A percentile compares a stretch with the other conserved stretches of the same genome.
Conservation (phyloP, 495 filamentous ascomycete genomes). For the Trypethelium eluteriae region DNA sequence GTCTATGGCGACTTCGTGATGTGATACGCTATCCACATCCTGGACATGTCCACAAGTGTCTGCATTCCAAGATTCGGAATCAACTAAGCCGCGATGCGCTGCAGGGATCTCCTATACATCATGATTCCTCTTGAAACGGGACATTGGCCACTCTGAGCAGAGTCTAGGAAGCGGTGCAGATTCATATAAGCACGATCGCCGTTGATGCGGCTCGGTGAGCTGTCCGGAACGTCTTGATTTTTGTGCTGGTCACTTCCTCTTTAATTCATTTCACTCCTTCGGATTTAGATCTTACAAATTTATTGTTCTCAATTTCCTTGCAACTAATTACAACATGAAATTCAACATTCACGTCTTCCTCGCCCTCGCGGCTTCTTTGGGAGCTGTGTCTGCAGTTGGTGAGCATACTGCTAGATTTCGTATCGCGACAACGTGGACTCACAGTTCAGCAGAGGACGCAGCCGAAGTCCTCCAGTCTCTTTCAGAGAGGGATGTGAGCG, state of each 20-base stretch:
- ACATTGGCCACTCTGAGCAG: not conserved
- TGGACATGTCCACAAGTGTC: not conserved
- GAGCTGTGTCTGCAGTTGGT: conserved; percentile 4
- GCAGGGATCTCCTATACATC: not conserved
- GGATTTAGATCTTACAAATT: not conserved
- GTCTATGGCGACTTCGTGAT: not conserved
- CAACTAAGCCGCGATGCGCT: not conserved
- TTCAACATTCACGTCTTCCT: conserved; percentile 7
- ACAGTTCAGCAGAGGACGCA: not conserved
- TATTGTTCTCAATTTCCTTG: not conserved
- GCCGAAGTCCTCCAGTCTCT: not conserved
- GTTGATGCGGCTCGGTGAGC: not conserved
- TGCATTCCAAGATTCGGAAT: not conserved
- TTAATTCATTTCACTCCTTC: not conserved
- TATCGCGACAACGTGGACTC: not conserved
- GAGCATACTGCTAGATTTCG: not conserved
- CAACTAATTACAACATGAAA: not conserved
- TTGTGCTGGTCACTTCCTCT: conserved; percentile 10
- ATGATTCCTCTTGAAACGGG: conserved; percentile 4
- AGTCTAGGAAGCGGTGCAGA: not conserved
- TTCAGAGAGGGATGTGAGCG: not conserved
- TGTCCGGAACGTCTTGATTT: conserved; percentile 1
- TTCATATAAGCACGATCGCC: not conserved
- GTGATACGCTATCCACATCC: not conserved
- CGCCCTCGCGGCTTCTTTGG: not conserved